Evolutionary conservation across 495 filamentous ascomycete species (phyloP), one percentile per base, ranked within the genome.

Genomic region (Hyaloscypha hepaticicola): DNA sequence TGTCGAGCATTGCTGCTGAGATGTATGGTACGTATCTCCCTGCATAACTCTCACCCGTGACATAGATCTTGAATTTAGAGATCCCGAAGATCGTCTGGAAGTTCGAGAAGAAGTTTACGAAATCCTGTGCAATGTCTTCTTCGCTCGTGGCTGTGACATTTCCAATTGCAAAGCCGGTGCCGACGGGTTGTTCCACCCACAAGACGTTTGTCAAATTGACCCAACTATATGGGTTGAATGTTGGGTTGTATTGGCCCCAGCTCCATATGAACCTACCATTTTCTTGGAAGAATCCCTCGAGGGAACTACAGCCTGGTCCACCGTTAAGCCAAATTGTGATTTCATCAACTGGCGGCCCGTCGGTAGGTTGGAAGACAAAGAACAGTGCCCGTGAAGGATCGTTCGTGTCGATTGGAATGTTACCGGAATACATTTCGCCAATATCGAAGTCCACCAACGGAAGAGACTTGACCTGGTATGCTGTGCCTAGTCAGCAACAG

Each of bases 251-350:
- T 1, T 80, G 83, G 22, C 87, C 88, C 14, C 79, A 78, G 64
- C 82, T 80, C 86, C 86, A 91, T 7, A 81, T 49, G 64, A 90
- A 86, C 0, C 82, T 79, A 1, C 87, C 87, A 73, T 85, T 90
- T 61, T 88, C 86, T 69, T 89, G 85, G 16, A 89, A 74, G 41
- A 91, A 82, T 19, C 84, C 85, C 53, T 85, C 85, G 53, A 88
- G 80, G 1, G 87, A 89, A 63, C 82, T 86, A 72, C 87, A 89
- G 19, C 86, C 87, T 28, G 76, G 75, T 48, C 78, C 78, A 25
- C 78, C 78, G 27, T 77, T 59, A 6, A 59, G 57, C 57, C 57
- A 59, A 14, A 59, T 59, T 22, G 79, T 80, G 33, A 87, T 78
- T 66, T 88, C 85, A 12, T 77, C 74, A 2, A 77, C 76, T 34